These are phyloP conservation scores for Nicotiana benthamiana DNA, from an alignment of 257 asterid species.

Conservation along the genomic window DNA sequence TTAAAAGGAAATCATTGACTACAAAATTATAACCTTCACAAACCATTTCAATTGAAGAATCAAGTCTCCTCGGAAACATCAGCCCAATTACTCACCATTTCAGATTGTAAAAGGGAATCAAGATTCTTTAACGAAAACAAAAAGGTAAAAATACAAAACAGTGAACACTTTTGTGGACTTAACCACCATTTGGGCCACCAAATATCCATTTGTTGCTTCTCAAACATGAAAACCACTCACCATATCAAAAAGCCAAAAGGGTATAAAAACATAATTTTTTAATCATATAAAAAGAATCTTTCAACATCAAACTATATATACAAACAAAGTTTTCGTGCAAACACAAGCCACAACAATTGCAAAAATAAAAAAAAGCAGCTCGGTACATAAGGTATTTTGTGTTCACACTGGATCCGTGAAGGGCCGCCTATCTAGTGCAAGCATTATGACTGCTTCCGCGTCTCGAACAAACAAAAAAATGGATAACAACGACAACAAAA, in stretches of 20 bases:
- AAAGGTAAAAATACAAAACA: background rate
- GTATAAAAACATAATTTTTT: background rate
- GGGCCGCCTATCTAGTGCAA: too few relatives aligned
- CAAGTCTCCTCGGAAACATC: background rate
- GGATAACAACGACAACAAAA: too few relatives aligned
- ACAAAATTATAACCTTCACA: background rate
- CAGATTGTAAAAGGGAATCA: background rate
- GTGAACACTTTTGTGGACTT: background rate
- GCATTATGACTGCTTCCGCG: too few relatives aligned
- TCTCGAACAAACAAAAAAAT: too few relatives aligned
- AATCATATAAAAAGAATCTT: background rate
- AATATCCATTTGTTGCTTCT: background rate
- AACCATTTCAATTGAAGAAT: background rate
- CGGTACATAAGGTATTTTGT: too few relatives aligned
- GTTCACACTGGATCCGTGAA: too few relatives aligned
- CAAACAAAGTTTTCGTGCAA: background rate
- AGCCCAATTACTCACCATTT: background rate
- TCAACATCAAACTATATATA: background rate
- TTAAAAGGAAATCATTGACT: background rate
- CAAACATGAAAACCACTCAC: background rate
- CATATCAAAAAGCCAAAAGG: background rate
- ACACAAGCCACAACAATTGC: too few relatives aligned
- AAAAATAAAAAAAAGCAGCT: too few relatives aligned
- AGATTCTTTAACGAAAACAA: background rate
- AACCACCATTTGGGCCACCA: conserved; percentile 5